Percentiles rank a stretch among this genome's conserved stretches.
phyloP scores from a whole-genome alignment of 2,329 filamentous ascomycete species.

The Xylaria sp. region DNA sequence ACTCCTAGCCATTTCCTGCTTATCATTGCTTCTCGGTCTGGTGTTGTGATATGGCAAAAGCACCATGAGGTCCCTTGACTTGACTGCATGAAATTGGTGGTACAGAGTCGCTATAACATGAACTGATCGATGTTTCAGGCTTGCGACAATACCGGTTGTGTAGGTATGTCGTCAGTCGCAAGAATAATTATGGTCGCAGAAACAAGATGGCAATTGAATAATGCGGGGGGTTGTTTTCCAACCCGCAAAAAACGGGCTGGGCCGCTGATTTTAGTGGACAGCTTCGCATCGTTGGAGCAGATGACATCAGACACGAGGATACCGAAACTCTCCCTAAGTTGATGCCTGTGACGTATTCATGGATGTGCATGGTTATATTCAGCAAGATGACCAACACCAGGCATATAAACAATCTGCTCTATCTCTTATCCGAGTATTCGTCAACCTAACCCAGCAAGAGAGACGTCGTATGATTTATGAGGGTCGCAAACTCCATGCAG shows the following conservation, averaged over 20 bases:
- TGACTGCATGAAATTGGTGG: no score
- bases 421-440: neutral
- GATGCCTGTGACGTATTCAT: constrained; percentile 4
- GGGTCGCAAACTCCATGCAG: neutral
- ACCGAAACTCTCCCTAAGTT: neutral
- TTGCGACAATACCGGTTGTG: neutral
- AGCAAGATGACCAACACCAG: neutral
- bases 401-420: neutral
- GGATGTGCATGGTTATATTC: neutral
- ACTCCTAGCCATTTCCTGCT: neutral
- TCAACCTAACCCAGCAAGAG: neutral
- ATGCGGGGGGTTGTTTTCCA: neutral
- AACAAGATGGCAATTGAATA: neutral
- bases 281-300: neutral
- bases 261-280: neutral
- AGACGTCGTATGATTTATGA: neutral
- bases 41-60: neutral
- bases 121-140: neutral
- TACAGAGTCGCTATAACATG: neutral
- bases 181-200: neutral
- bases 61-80: neutral
- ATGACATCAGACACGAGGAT: constrained; percentile 15
- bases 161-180: neutral
- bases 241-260: neutral
- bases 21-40: neutral